Conservation (phyloP, 768 basidiomycete genomes). For the Pleurotus giganteus region DNA sequence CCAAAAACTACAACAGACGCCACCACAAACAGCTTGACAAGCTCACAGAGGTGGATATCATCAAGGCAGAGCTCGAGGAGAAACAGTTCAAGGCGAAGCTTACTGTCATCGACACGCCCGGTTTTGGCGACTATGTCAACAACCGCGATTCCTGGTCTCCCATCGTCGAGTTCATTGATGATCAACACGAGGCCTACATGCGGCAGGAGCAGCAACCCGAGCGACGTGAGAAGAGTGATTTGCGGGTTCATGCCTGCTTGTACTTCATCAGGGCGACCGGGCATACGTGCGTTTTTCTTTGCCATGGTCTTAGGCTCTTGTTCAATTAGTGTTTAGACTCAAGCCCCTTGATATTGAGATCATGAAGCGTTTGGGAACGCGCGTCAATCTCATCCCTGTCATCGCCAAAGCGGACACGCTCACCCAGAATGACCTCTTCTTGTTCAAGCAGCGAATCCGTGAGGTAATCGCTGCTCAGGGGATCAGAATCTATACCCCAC, state of each 20-base stretch:
- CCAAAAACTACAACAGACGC: conserved; percentile 87
- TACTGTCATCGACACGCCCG: conserved; percentile 97
- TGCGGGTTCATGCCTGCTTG: conserved; percentile 93
- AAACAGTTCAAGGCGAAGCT: conserved; percentile 99
- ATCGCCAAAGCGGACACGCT: conserved; percentile 97
- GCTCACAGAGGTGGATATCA: conserved; percentile 96
- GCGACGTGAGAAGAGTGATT: conserved; percentile 83
- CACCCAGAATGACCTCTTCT: conserved; percentile 86
- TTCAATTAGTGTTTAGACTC: conserved; percentile 45
- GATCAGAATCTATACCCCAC: conserved; percentile 93
- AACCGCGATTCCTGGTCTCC: conserved; percentile 99
- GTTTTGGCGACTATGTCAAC: conserved; percentile 99
- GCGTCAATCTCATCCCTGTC: conserved; percentile 97
- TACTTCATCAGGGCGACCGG: conserved; percentile 97
- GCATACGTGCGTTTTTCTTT: conserved; percentile 71
- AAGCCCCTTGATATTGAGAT: conserved; percentile 99
- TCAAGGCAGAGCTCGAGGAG: conserved; percentile 99
- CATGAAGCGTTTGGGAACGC: conserved; percentile 98
- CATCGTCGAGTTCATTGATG: conserved; percentile 97
- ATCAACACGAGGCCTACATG: conserved; percentile 95
- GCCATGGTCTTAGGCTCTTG: background rate
- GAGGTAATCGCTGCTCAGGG: conserved; percentile 89
- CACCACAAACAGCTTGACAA: conserved; percentile 98
- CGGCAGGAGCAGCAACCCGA: conserved; percentile 99
- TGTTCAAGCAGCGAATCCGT: conserved; percentile 92